phyloP scores from a whole-genome alignment of 352 stramenopile genomes.

The Peronospora farinosa region DNA sequence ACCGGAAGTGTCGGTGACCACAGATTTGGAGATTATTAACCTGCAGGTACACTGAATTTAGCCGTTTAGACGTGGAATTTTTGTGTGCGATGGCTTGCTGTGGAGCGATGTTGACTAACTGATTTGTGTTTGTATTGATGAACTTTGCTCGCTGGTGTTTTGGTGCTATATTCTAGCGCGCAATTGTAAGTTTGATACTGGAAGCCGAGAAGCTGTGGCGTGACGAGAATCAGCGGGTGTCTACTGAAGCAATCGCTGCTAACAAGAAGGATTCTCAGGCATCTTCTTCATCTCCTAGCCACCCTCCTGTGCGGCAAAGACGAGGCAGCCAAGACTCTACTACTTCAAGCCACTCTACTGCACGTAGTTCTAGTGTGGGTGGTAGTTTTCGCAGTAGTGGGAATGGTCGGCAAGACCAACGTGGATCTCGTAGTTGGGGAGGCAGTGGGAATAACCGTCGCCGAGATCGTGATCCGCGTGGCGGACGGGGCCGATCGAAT shows the following conservation, averaged over 20 bases:
- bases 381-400: conserved; percentile 13
- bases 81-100: neutral
- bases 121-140: conserved; percentile 7
- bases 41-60: conserved; percentile 38
- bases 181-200: conserved; percentile 60
- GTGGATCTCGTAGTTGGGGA: conserved; percentile 22
- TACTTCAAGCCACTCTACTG: conserved; percentile 35
- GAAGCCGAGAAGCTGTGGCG: conserved; percentile 64
- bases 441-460: conserved; percentile 22
- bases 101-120: conserved; percentile 5
- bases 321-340: conserved; percentile 34
- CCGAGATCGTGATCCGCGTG: conserved; percentile 31
- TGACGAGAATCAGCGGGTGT: conserved; percentile 33
- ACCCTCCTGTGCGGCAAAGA: conserved; percentile 14
- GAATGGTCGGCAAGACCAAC: conserved; percentile 21
- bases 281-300: conserved; percentile 13
- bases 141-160: conserved; percentile 6
- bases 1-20: conserved; percentile 56
- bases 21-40: conserved; percentile 33
- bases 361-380: conserved; percentile 31
- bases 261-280: conserved; percentile 23
- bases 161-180: conserved; percentile 32
- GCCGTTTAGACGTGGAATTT: conserved; percentile 1
- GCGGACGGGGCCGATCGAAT: conserved; percentile 26
- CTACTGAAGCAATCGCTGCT: conserved; percentile 11